Evolutionary conservation across 2,329 filamentous ascomycete genomes (phyloP).

Genomic region (Fusarium incarnatum): DNA sequence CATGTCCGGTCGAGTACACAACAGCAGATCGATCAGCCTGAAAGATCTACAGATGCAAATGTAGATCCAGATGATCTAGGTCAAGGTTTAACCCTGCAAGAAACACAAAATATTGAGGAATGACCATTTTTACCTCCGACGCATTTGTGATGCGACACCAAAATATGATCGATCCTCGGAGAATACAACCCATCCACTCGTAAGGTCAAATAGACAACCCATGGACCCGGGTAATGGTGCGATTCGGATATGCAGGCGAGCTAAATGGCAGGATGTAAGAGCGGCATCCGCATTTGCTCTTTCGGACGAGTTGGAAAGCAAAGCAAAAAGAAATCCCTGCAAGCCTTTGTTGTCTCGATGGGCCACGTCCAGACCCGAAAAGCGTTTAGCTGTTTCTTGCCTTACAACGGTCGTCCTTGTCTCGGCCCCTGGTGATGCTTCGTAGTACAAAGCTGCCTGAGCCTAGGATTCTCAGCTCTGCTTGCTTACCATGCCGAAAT

Average conservation of each 20-base stretch:
- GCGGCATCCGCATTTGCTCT: neutral
- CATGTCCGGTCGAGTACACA: neutral
- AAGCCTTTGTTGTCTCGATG: conserved; percentile 30
- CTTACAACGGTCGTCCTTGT: neutral
- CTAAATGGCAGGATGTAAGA: neutral
- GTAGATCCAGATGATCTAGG: neutral
- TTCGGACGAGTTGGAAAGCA: neutral
- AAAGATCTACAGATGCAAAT: neutral
- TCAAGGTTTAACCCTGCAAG: neutral
- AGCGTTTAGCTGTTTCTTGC: conserved; percentile 9
- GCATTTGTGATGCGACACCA: neutral
- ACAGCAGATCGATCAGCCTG: neutral
- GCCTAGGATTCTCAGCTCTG: neutral
- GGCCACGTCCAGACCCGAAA: neutral
- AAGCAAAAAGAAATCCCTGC: conserved; percentile 10
- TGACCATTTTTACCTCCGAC: neutral
- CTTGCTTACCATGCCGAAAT: neutral
- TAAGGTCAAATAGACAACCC: conserved; percentile 1
- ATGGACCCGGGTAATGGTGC: conserved; percentile 23
- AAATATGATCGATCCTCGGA: conserved; percentile 17
- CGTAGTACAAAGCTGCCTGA: neutral
- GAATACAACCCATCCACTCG: neutral
- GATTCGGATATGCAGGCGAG: conserved; percentile 18
- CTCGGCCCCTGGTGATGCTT: neutral
- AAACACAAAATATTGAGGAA: neutral